A percentile compares a stretch with the other conserved stretches of the same genome.
phyloP scores from a whole-genome alignment of 1,284 basidiomycete genomes.

The Cystobasidiaceae sp. region DNA sequence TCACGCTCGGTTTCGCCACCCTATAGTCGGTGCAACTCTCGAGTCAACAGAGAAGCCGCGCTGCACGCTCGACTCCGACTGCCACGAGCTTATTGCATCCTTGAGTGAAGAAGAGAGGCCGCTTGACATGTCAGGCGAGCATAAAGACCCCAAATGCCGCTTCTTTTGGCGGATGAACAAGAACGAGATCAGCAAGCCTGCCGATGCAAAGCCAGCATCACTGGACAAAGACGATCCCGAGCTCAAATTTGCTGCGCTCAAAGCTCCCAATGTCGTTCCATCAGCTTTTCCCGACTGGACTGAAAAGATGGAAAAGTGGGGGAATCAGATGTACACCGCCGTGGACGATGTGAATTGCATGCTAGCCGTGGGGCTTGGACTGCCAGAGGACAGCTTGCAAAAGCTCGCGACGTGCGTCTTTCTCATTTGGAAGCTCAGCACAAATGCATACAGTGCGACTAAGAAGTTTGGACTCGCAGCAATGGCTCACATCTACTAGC shows the following conservation, averaged over 20 bases:
- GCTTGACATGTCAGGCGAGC: constrained; percentile 61
- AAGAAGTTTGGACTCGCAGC: neutral
- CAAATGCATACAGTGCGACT: constrained; percentile 44
- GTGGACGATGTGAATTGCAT: constrained; percentile 69
- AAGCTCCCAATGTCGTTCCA: constrained; percentile 63
- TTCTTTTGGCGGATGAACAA: constrained; percentile 32
- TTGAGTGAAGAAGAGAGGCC: constrained; percentile 72
- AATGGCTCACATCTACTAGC: constrained; percentile 76
- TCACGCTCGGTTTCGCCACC: neutral
- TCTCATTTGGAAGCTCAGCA: constrained; percentile 58
- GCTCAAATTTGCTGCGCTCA: constrained; percentile 4
- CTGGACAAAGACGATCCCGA: neutral
- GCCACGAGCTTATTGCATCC: constrained; percentile 62
- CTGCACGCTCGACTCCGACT: constrained; percentile 58
- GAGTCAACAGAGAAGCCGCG: constrained; percentile 78
- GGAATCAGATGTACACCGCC: constrained; percentile 74
- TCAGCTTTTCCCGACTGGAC: constrained; percentile 60
- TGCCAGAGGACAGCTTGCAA: constrained; percentile 61
- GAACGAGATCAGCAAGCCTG: neutral
- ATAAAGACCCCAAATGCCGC: constrained; percentile 83
- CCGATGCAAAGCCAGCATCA: neutral
- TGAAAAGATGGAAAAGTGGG: constrained; percentile 72
- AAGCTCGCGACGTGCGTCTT: constrained; percentile 60
- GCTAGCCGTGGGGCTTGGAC: constrained; percentile 70
- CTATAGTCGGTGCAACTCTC: constrained; percentile 51